Base-by-base conservation (phyloP, 495 filamentous ascomycete genomes). In the Podospora australis region DNA sequence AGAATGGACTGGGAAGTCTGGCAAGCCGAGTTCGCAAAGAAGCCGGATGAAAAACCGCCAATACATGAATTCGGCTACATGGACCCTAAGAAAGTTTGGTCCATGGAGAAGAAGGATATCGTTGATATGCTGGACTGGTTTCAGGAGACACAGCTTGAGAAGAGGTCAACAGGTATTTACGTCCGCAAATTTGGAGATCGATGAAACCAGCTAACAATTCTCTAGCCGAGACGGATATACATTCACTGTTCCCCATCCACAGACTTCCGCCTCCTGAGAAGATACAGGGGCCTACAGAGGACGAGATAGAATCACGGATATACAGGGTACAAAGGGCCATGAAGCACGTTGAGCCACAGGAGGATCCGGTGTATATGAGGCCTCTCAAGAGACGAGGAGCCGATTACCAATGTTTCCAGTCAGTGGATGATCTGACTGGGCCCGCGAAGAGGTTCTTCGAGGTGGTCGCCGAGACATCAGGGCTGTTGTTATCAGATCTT, bases 101-200 rank as follows among this genome's bases (percentile, higher is more conserved):
- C 63, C 2, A 84, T 96, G 84, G 74, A 68, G 1, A 71, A 74
- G 14, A 59, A 70, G 8, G 78, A 94, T 49, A 61, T 96, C 44
- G 84, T 92, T 52, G 77, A 85, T 41, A 95, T 95, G 50, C 72
- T 98, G 73, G 81, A 90, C 62, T 96, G 87, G 86, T 95, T 87
- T 57, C 83, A 91, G 60, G 75, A 78, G 54, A 88, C 71, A 23
- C 94, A 83, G 78, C 58, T 85, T 45, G 66, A 76, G 14, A 56
- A 58, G 10, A 62, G 69, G 16, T 58, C 63, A 5, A 69, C 66
- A 53, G 67, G 74, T 78, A 60, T 45, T 5, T 6, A n/a, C 7
- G 34, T 16, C 34, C 13, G 6, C 26, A 30, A 6, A 13, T 36
- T 36, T n/a, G n/a, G n/a, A n/a, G 34, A 5, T 36, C 6, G n/a